These are phyloP conservation scores for Phyllosticta capitalensis DNA, from an alignment of 2,329 filamentous ascomycete species.

Conservation along the genomic window DNA sequence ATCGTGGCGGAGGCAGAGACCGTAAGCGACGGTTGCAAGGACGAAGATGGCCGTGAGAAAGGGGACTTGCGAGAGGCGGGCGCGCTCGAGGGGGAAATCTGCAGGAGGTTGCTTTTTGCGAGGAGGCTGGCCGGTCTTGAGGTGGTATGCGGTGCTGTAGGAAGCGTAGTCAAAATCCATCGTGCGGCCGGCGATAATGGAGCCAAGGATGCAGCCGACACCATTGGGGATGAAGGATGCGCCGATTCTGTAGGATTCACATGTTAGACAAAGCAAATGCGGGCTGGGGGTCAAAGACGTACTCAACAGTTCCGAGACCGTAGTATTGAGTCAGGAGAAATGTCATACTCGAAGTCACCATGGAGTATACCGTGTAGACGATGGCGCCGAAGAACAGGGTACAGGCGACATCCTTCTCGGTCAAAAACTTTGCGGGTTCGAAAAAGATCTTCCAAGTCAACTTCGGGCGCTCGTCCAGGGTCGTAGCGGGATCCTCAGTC, in stretches of 20 bases:
- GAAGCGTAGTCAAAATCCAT: constrained; percentile 41
- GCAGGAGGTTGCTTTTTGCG: neutral
- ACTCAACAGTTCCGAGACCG: constrained; percentile 33
- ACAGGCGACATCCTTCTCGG: constrained; percentile 29
- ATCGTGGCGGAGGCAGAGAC: constrained; percentile 37
- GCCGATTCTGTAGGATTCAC: constrained; percentile 36
- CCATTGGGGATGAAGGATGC: constrained; percentile 48
- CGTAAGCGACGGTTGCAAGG: constrained; percentile 40
- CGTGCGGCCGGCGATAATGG: constrained; percentile 42
- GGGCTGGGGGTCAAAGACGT: neutral
- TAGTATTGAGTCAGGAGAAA: constrained; percentile 39
- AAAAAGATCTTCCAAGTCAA: neutral
- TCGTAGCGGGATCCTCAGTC: neutral
- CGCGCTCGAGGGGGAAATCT: constrained; percentile 41
- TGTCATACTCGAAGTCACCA: constrained; percentile 46
- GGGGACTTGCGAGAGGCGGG: constrained; percentile 42
- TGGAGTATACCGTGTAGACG: constrained; percentile 47
- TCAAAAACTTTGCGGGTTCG: constrained; percentile 7
- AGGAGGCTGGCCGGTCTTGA: constrained; percentile 5
- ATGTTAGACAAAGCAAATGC: neutral
- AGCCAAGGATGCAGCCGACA: constrained; percentile 45
- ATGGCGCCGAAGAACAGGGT: constrained; percentile 41
- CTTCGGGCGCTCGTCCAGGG: neutral
- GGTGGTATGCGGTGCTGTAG: constrained; percentile 1
- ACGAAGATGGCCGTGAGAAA: constrained; percentile 38